Base-by-base conservation (phyloP, 305 asterid genomes). In the Solanum chacoense region DNA sequence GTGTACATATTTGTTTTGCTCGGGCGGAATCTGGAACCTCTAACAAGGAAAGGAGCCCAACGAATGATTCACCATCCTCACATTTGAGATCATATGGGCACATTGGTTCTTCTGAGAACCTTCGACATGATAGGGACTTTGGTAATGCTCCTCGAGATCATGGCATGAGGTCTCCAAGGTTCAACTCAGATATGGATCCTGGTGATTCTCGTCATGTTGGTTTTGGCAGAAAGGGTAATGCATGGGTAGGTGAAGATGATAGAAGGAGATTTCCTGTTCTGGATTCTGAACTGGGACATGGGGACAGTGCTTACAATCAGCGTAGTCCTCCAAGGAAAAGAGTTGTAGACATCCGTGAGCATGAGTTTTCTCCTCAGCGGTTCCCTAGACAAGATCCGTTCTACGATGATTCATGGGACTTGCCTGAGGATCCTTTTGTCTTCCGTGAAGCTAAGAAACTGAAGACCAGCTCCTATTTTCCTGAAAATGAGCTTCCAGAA, bases 1-100 rank as follows among this genome's bases (percentile, higher is more conserved):
- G 98, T 81, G 98, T 97, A 38, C 96, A 94, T 92, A 93, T 97
- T 36, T 94, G 96, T 91, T 97, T 96, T 85, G 98, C 99, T 29
- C 96, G 91, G 89, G 94, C 89, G 13, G 99, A 97, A 24, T 89
- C 93, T 28, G 97, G 98, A 72, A 73, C 93, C 40, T 91, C 98
- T 76, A 92, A 89, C 91, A 88, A 94, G 89, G 99, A 95, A 84
- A 93, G 94, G 92, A 91, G 77, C 91, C 83, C 93, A 81, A 85
- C 38, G 40, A 90, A 93, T 85, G 90, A 93, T 87, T 93, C 98
- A 85, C 92, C 91, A 77, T 92, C 98, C 63, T 95, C 98, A 63
- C 95, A 76, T 88, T 90, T 37, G 65, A 91, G 93, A 87, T 72
- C 93, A 45, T 91, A 92, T 90, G 94, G 90, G 86, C 94, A 88